Evolutionary conservation across 495 filamentous ascomycete species (phyloP).

Genomic region (Podospora tetraspora): DNA sequence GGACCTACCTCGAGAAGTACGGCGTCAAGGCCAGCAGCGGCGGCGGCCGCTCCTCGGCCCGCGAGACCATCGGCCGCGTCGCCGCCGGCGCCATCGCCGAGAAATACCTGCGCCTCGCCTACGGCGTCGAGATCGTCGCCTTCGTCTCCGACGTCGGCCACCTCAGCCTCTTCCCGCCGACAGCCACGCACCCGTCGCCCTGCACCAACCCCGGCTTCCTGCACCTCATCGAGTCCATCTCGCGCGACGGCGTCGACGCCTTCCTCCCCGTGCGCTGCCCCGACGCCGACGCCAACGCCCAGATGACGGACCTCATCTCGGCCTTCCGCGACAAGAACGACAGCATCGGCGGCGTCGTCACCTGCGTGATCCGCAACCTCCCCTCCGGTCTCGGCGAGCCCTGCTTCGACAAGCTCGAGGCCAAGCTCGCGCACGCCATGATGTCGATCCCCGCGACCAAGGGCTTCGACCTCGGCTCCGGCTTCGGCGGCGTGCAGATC

Average conservation of each 20-base stretch:
- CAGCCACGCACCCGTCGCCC: conserved; percentile 61
- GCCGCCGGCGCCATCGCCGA: conserved; percentile 94
- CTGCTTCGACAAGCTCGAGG: conserved; percentile 94
- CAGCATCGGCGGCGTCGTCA: conserved; percentile 94
- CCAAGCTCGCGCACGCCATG: conserved; percentile 91
- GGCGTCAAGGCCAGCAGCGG: conserved; percentile 91
- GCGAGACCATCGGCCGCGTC: conserved; percentile 92
- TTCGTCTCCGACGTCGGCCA: conserved; percentile 83
- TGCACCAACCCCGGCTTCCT: conserved; percentile 84
- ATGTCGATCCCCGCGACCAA: conserved; percentile 95
- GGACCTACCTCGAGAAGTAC: conserved; percentile 96
- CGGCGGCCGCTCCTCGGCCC: conserved; percentile 84
- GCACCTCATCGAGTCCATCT: conserved; percentile 64
- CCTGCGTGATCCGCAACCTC: conserved; percentile 88
- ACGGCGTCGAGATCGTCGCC: conserved; percentile 85
- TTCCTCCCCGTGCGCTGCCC: conserved; percentile 87
- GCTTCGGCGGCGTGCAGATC: conserved; percentile 79
- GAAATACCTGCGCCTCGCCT: conserved; percentile 76
- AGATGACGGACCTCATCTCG: conserved; percentile 78
- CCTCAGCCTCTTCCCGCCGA: conserved; percentile 79
- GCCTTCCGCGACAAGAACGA: conserved; percentile 75
- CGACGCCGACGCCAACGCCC: conserved; percentile 52
- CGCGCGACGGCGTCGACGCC: conserved; percentile 73
- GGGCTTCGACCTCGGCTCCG: conserved; percentile 93
- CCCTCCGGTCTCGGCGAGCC: conserved; percentile 90